Conservation (phyloP, 371 early-diverging fungal species). For the Apophysomyces trapeziformis region DNA sequence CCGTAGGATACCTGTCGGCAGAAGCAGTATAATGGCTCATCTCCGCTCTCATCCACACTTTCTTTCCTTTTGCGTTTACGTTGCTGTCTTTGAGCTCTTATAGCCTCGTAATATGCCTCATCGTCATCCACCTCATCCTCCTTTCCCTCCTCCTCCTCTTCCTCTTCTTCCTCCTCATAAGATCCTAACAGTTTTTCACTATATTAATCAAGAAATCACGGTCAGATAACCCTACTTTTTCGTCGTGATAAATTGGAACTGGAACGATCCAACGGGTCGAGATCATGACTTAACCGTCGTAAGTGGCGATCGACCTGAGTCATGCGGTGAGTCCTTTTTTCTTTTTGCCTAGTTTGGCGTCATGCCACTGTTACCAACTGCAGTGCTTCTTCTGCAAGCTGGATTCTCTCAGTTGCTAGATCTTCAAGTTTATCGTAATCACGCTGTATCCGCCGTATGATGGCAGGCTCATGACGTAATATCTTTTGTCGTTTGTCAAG, state of each 20-base stretch:
- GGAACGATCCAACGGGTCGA: conserved; percentile 38
- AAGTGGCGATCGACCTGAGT: conserved; percentile 51
- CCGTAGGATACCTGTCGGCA: conserved; percentile 97
- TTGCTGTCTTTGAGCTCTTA: conserved; percentile 33
- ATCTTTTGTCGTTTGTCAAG: conserved; percentile 35
- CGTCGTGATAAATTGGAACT: conserved; percentile 22
- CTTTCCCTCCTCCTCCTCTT: conserved; percentile 16
- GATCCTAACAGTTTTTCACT: conserved; percentile 2
- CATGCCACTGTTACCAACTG: conserved; percentile 30
- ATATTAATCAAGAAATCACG: too few species aligned
- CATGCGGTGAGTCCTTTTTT: background rate
- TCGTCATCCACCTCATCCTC: conserved; percentile 18
- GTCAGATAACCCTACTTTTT: conserved; percentile 16
- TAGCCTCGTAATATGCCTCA: conserved; percentile 19
- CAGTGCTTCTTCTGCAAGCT: conserved; percentile 52
- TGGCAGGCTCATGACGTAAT: conserved; percentile 37
- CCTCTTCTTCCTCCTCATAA: conserved; percentile 26
- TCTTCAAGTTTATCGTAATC: conserved; percentile 49
- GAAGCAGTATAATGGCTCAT: conserved; percentile 93
- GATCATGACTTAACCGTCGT: conserved; percentile 32
- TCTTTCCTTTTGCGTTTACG: conserved; percentile 39
- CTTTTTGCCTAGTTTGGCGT: background rate
- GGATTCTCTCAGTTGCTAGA: conserved; percentile 43
- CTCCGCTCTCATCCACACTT: conserved; percentile 33
- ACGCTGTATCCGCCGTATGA: conserved; percentile 41